Conservation (phyloP, 2,329 filamentous ascomycete species). For the Bipolaris sorokiniana region DNA sequence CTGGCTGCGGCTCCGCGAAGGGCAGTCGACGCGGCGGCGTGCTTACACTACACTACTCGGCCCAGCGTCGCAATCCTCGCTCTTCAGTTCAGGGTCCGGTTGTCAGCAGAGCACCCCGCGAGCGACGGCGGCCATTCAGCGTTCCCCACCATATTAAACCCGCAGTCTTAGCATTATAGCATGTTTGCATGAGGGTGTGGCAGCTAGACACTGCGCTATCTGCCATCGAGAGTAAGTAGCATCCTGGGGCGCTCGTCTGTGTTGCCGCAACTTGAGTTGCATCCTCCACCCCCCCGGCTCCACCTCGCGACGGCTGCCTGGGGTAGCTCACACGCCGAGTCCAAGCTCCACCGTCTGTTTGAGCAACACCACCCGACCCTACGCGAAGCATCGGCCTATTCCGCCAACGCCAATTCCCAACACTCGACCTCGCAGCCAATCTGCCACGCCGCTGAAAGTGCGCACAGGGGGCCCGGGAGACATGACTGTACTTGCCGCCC, state of each 20-base stretch:
- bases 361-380: conserved; percentile 4
- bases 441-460: conserved; percentile 15
- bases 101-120: conserved; percentile 27
- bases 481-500: conserved; percentile 35
- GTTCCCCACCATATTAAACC: conserved; percentile 12
- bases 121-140: conserved; percentile 18
- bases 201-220: conserved; percentile 6
- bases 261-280: conserved; percentile 2
- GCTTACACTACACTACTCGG: conserved; percentile 20
- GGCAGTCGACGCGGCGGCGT: conserved; percentile 14
- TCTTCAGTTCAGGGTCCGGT: conserved; percentile 23
- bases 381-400: conserved; percentile 9
- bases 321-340: conserved; percentile 7
- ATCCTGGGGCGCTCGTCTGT: conserved; percentile 18
- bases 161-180: not conserved
- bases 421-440: not conserved
- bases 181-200: not conserved
- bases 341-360: conserved; percentile 2
- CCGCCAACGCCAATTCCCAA: conserved; percentile 4
- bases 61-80: conserved; percentile 9
- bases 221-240: too few species aligned
- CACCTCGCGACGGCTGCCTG: conserved; percentile 24
- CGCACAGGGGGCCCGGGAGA: conserved; percentile 26
- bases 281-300: not conserved
- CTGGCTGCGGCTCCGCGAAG: not conserved